Evolutionary conservation across 2,329 filamentous ascomycete species (phyloP), one percentile per base, ranked within the genome.

Genomic region (Fusarium cicatricum): DNA sequence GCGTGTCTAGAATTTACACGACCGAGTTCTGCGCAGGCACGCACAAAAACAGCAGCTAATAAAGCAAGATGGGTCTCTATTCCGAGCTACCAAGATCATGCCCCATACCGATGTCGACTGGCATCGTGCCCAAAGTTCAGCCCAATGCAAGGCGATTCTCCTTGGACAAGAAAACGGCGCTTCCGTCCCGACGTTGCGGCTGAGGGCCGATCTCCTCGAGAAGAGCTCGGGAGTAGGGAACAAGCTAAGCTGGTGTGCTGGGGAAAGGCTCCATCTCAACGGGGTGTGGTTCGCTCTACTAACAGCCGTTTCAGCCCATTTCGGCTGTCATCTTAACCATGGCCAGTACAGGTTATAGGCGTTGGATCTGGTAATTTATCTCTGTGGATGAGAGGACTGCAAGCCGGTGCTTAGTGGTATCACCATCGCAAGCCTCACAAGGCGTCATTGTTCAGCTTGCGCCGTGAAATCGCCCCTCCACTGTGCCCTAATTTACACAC

Each of bases 171-270:
- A 21, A 26, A 45, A 45, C 43, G 32, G 43, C 36, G 26, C 52
- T 44, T 40, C 58, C 48, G 9, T 67, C 53, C 55, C 43, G 61
- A 50, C 60, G 55, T 60, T 45, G 50, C 57, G 45, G 37, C 38
- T 48, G 54, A 50, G 38, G 49, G 57, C 50, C 16, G 37, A 55
- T 54, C 31, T n/a, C 29, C 7, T 21, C 21, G 50, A 11, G 37
- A 48, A 38, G 19, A 47, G 36, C 17, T 19, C 36, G 14, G 31
- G 4, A 21, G 21, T 21, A 21, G 9, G 23, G 23, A 8, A 26
- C 23, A 26, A 26, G 23, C 23, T 26, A 26, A 26, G 23, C 21
- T 23, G 7, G 9, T 26, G 23, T 26, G 31, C 40, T 52, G 28
- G 29, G 10, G 38, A 31, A 26, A 26, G 23, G 23, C 49, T 38